These are phyloP conservation scores for Diaporthe citriasiana DNA, from an alignment of 2,329 filamentous ascomycete species.

Conservation along the genomic window DNA sequence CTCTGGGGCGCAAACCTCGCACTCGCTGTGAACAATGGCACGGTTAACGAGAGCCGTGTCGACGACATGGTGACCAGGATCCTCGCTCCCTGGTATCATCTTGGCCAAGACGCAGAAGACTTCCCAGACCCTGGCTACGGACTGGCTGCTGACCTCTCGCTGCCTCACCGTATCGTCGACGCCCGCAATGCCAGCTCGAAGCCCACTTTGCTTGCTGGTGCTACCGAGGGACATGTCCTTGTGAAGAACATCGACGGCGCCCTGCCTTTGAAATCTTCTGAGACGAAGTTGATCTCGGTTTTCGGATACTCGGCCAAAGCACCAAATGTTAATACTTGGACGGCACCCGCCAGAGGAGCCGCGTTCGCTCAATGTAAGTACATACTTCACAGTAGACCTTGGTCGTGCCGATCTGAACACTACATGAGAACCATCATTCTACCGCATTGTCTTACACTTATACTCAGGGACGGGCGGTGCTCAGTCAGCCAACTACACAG, in stretches of 20 bases:
- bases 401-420: neutral
- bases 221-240: conserved; percentile 74
- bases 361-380: conserved; percentile 46
- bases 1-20: conserved; percentile 67
- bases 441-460: neutral
- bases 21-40: conserved; percentile 71
- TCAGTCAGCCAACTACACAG: conserved; percentile 53
- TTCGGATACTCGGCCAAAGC: conserved; percentile 72
- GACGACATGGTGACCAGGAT: conserved; percentile 67
- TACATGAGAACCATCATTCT: neutral
- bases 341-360: conserved; percentile 48
- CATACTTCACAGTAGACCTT: neutral
- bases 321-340: conserved; percentile 57
- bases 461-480: conserved; percentile 54
- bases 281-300: conserved; percentile 66
- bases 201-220: conserved; percentile 64
- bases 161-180: conserved; percentile 67
- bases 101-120: conserved; percentile 65
- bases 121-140: conserved; percentile 64
- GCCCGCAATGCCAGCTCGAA: conserved; percentile 64
- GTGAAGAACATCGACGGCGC: conserved; percentile 71
- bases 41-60: conserved; percentile 67
- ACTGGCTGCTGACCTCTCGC: conserved; percentile 63
- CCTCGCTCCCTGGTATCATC: conserved; percentile 69
- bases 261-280: conserved; percentile 62